Percentiles rank a stretch among this genome's conserved stretches.
Conservation (phyloP, 306 rosid species). For the Corylus americana region DNA sequence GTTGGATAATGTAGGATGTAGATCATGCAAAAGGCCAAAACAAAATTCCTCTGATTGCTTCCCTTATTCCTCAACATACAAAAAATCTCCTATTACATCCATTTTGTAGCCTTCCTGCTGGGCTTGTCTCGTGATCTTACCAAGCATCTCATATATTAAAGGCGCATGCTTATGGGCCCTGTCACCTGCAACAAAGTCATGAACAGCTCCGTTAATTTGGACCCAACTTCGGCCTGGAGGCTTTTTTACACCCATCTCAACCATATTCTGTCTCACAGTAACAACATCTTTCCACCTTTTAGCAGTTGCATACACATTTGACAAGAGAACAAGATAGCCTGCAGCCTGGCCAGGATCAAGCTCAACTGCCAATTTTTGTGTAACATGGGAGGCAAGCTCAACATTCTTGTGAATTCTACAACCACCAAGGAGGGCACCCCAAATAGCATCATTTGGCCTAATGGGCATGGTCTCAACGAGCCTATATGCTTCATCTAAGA, state of each 20-base stretch:
- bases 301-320: slow-evolving; percentile 60
- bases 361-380: slow-evolving; percentile 41
- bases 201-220: slow-evolving; percentile 55
- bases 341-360: slow-evolving; percentile 51
- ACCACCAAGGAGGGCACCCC: slow-evolving; percentile 84
- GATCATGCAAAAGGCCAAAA: too few species aligned
- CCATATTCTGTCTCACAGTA: slow-evolving; percentile 55
- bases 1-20: too few species aligned
- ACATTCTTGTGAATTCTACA: slow-evolving; percentile 70
- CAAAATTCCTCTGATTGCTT: background rate
- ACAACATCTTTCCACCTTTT: slow-evolving; percentile 68
- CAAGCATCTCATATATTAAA: slow-evolving; percentile 48
- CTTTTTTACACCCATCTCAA: slow-evolving; percentile 62
- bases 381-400: slow-evolving; percentile 53
- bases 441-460: slow-evolving; percentile 62
- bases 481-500: slow-evolving; percentile 59
- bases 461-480: slow-evolving; percentile 70
- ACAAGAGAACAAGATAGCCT: slow-evolving; percentile 68
- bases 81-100: slow-evolving; percentile 24
- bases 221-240: slow-evolving; percentile 72
- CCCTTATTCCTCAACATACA: slow-evolving; percentile 27
- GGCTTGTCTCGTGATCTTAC: slow-evolving; percentile 46
- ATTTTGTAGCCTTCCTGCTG: slow-evolving; percentile 33
- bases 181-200: slow-evolving; percentile 63
- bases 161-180: slow-evolving; percentile 50